Evolutionary conservation across 768 basidiomycete species (phyloP).

Genomic region (Tylopilus rubrobrunneus): DNA sequence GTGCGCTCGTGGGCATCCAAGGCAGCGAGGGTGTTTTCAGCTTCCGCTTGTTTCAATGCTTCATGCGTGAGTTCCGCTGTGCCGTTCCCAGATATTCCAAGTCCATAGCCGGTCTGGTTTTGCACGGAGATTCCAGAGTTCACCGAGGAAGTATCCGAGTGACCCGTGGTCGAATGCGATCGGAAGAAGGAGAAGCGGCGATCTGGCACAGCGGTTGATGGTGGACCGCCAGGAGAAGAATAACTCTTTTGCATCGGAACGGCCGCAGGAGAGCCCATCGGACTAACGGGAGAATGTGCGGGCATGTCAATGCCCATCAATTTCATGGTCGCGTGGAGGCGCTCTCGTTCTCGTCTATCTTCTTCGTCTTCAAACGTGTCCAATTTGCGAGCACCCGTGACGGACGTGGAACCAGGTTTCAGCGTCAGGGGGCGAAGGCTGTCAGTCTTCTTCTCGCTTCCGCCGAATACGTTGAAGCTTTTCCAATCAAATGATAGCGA

Average conservation of each 20-base stretch:
- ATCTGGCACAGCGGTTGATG: conserved; percentile 25
- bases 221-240: conserved; percentile 35
- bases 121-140: conserved; percentile 40
- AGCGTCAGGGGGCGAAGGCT: conserved; percentile 68
- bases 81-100: conserved; percentile 26
- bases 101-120: conserved; percentile 32
- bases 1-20: conserved; percentile 75
- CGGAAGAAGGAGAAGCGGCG: conserved; percentile 74
- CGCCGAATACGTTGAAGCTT: conserved; percentile 63
- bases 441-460: conserved; percentile 62
- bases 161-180: conserved; percentile 39
- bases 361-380: conserved; percentile 93
- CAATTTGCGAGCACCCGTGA: conserved; percentile 69
- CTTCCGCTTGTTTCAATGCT: conserved; percentile 75
- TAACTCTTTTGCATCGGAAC: conserved; percentile 38
- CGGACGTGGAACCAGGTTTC: conserved; percentile 54
- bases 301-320: conserved; percentile 86
- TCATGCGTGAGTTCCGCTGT: conserved; percentile 60
- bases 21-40: conserved; percentile 69
- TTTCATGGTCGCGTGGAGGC: conserved; percentile 88
- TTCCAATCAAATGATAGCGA: conserved; percentile 87
- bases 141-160: conserved; percentile 47
- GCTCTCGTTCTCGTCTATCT: conserved; percentile 80
- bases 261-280: conserved; percentile 26
- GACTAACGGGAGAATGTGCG: conserved; percentile 36